Evolutionary conservation across 345 rosid genomes (phyloP).

Genomic region (Populus alba): DNA sequence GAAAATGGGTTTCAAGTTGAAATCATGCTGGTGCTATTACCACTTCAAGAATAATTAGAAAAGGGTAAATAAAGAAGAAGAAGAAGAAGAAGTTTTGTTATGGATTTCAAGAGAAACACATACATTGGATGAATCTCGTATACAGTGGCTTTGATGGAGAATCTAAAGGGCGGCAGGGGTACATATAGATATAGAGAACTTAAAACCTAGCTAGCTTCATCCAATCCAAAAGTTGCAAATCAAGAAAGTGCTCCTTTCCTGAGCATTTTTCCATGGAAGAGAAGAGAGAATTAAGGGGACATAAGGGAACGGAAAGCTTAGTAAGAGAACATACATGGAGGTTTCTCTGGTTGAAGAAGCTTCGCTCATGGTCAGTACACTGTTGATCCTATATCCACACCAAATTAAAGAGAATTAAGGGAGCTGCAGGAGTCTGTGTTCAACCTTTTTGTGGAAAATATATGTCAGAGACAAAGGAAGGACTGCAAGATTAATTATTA

Average conservation of each 20-base stretch:
- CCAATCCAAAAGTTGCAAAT: neutral
- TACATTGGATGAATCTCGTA: neutral
- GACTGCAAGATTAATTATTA: neutral
- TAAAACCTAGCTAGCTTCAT: neutral
- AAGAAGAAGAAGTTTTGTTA: neutral
- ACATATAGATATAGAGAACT: neutral
- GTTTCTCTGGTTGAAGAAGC: neutral
- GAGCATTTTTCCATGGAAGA: neutral
- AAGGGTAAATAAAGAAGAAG: too few relatives aligned
- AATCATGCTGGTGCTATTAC: neutral
- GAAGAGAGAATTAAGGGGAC: neutral
- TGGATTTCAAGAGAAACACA: neutral
- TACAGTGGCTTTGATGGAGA: neutral
- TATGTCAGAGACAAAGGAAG: neutral
- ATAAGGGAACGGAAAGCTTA: neutral
- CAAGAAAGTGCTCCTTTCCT: neutral
- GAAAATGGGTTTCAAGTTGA: too few relatives aligned
- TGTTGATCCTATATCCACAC: neutral
- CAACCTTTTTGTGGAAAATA: neutral
- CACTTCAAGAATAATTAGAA: neutral
- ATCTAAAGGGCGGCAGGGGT: neutral
- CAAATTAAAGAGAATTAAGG: too few relatives aligned
- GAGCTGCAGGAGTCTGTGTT: too few relatives aligned
- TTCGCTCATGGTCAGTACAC: neutral
- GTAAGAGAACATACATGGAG: constrained; percentile 1